These are phyloP conservation scores for Capsella rubella DNA, from an alignment of 441 rosid species.

Conservation along the genomic window DNA sequence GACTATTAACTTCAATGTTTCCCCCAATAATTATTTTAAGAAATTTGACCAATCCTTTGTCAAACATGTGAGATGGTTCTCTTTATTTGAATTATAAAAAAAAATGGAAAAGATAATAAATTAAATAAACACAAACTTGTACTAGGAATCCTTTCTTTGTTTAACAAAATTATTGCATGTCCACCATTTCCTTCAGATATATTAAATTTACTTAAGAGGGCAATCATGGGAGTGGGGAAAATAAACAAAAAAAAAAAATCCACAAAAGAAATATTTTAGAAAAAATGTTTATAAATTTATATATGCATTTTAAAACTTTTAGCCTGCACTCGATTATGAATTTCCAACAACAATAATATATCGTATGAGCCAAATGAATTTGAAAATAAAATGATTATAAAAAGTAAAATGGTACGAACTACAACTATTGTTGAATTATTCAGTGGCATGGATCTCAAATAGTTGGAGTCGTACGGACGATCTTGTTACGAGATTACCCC, in stretches of 20 bases:
- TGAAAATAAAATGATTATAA: no score
- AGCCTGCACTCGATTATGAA: not conserved
- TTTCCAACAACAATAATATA: no score
- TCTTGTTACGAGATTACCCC: not conserved
- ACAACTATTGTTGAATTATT: not conserved
- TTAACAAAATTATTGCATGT: slow-evolving; percentile 20
- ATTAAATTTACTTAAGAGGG: not conserved
- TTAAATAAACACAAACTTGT: slow-evolving; percentile 18
- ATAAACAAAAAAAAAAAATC: not conserved
- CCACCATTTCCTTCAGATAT: slow-evolving; percentile 18
- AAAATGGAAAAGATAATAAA: slow-evolving; percentile 5
- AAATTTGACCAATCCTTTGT: slow-evolving; percentile 33
- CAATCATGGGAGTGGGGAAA: slow-evolving; percentile 29
- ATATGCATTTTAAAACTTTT: not conserved
- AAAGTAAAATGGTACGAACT: not conserved
- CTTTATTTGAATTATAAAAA: slow-evolving; percentile 1
- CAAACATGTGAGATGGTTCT: slow-evolving; percentile 33
- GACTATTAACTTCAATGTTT: not conserved
- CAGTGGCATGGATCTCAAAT: not conserved
- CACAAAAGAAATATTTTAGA: slow-evolving; percentile 2
- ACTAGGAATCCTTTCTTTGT: slow-evolving; percentile 27
- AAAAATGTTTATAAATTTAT: no score
- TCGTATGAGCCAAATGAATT: not conserved
- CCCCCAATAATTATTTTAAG: not conserved
- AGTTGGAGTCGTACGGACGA: not conserved